Evolutionary conservation across 306 rosid genomes (phyloP).

Genomic region (Castanopsis chinensis): DNA sequence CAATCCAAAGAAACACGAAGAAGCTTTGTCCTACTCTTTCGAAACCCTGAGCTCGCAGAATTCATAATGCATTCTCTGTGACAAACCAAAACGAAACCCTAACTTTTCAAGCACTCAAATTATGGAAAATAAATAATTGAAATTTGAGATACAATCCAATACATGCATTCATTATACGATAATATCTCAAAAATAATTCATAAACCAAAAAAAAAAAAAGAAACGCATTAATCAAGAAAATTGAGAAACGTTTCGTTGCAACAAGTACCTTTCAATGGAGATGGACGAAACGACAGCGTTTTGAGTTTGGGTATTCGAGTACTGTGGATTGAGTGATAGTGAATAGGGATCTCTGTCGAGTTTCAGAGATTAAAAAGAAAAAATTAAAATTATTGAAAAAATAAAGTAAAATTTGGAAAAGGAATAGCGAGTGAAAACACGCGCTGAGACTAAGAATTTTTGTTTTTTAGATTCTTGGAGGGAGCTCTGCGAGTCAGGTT

Average conservation of each 20-base stretch:
- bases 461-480: conserved; percentile 44
- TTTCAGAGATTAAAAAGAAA: not conserved
- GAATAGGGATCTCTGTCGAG: conserved; percentile 25
- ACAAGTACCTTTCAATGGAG: conserved; percentile 34
- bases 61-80: conserved; percentile 54
- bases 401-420: not conserved
- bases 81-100: conserved; percentile 45
- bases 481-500: conserved; percentile 39
- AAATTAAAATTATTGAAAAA: too few species aligned
- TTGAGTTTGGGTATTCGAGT: conserved; percentile 4
- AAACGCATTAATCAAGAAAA: conserved; percentile 2
- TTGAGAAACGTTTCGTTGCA: not conserved
- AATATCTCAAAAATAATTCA: too few species aligned
- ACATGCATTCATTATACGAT: conserved; percentile 2
- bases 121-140: conserved; percentile 11
- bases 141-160: conserved; percentile 17
- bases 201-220: not conserved
- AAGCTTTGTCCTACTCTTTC: conserved; percentile 36
- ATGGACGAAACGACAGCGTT: not conserved
- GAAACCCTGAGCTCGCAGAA: conserved; percentile 42
- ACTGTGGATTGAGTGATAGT: conserved; percentile 18
- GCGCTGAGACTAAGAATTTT: conserved; percentile 25
- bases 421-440: conserved; percentile 34
- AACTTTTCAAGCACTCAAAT: conserved; percentile 32
- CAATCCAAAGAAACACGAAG: conserved; percentile 38